Base-by-base conservation (phyloP, 2,329 filamentous ascomycete genomes). In the Ustulina deusta region DNA sequence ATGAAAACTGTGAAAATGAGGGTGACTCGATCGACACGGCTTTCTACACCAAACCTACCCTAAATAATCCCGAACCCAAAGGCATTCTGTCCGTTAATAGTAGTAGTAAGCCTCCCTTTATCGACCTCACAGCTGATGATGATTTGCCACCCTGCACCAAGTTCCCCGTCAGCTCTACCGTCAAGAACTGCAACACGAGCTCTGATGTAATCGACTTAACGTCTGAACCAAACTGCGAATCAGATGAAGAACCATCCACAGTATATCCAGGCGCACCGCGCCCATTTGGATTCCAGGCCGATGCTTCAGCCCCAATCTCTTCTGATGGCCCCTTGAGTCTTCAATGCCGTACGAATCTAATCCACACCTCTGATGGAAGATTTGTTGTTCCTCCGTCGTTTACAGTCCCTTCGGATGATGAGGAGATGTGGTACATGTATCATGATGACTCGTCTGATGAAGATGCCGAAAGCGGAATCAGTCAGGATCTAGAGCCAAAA, bases 201-300 rank as follows among this genome's bases (percentile, higher is more conserved):
- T 74, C 74, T 10, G 72, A 71, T 44, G 56, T 74, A 0, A 75
- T 76, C 29, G 69, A 71, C 34, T 58, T 70, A n/a, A 75, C 74
- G 17, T 74, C 72, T 17, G 74, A 76, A 38, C 52, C 71, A n/a
- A 68, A 69, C 27, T 64, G 48, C 13, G 63, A 68, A 29, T 67
- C 67, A 52, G 65, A 69, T 25, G 36, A n/a, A 10, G 65, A 72
- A 54, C 34, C 46, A 10, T 40, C 51, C 46, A 34, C 13, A 52
- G 44, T 22, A 49, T 20, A 44, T 36, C 40, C 61, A 51, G 20
- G 3, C 17, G 52, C 48, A 17, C 46, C 40, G 3, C 36, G 10
- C 10, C 17, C 49, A 27, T 29, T 17, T 17, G 25, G 6, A 29
- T n/a, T 54, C 13, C 17, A 7, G 27, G 2, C 29, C 27, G 7